Conservation (phyloP, 345 rosid species). For the Populus deltoides region DNA sequence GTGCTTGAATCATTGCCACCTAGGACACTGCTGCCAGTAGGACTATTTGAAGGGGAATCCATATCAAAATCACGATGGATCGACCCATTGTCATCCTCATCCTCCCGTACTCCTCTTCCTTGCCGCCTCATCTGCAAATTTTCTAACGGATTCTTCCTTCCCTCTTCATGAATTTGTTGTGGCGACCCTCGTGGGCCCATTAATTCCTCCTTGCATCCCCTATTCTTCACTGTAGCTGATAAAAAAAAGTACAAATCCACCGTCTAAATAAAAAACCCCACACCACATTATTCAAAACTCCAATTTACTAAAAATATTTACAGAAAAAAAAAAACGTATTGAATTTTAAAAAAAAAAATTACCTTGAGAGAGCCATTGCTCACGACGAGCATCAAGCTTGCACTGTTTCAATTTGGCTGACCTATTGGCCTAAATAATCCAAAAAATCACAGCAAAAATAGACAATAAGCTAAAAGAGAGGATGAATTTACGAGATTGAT, state of each 20-base stretch:
- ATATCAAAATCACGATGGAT: constrained; percentile 53
- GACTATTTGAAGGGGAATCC: constrained; percentile 60
- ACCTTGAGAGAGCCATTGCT: constrained; percentile 99
- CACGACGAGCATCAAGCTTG: constrained; percentile 91
- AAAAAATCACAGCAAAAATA: not conserved
- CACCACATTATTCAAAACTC: constrained; percentile 14
- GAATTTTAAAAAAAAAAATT: not conserved
- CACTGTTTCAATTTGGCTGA: constrained; percentile 90
- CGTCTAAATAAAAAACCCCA: not conserved
- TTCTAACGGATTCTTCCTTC: constrained; percentile 38
- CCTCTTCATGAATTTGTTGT: constrained; percentile 12
- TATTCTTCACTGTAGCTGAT: constrained; percentile 55
- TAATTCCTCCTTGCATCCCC: constrained; percentile 48
- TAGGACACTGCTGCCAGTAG: constrained; percentile 33
- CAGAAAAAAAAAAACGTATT: not conserved
- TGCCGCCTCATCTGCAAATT: constrained; percentile 34
- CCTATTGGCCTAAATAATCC: constrained; percentile 61
- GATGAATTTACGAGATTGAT: not conserved
- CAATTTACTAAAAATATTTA: constrained; percentile 2
- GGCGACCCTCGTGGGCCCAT: constrained; percentile 5
- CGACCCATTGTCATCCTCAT: constrained; percentile 29
- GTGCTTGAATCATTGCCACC: constrained; percentile 43
- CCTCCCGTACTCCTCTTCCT: constrained; percentile 29
- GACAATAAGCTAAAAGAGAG: not conserved
- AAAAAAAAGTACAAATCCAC: not conserved